Evolutionary conservation across 2,329 filamentous ascomycete genomes (phyloP).

Genomic region (Fusarium palustre): DNA sequence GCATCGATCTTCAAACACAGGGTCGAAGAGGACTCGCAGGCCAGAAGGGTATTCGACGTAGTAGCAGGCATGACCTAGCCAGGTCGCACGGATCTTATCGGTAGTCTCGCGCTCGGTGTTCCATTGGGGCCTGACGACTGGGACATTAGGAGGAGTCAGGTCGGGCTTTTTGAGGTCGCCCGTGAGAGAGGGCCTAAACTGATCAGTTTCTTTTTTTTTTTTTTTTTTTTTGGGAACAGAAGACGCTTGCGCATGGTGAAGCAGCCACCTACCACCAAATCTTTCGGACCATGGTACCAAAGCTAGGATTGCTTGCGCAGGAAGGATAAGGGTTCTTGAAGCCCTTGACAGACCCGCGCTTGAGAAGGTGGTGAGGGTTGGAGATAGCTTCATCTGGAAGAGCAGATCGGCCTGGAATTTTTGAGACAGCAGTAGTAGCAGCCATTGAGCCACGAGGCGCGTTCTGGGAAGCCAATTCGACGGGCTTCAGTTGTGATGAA

Average conservation of each 20-base stretch:
- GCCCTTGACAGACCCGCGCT: slow-evolving; percentile 54
- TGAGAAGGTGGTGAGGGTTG: slow-evolving; percentile 62
- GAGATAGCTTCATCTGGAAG: slow-evolving; percentile 57
- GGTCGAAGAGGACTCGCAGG: slow-evolving; percentile 90
- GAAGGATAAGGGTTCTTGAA: slow-evolving; percentile 67
- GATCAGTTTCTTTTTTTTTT: slow-evolving; percentile 25
- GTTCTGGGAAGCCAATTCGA: slow-evolving; percentile 33
- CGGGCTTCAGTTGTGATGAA: slow-evolving; percentile 27
- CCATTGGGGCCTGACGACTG: slow-evolving; percentile 75
- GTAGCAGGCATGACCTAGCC: slow-evolving; percentile 96
- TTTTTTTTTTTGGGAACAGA: not conserved
- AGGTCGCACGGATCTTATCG: slow-evolving; percentile 80
- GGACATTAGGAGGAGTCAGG: slow-evolving; percentile 73
- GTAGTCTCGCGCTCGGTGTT: slow-evolving; percentile 68
- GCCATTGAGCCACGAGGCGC: slow-evolving; percentile 16
- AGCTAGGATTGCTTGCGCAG: slow-evolving; percentile 44
- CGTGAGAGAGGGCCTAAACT: slow-evolving; percentile 52
- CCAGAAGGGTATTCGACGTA: slow-evolving; percentile 90
- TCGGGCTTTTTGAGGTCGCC: slow-evolving; percentile 64
- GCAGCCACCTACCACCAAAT: slow-evolving; percentile 53
- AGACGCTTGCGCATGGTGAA: not conserved
- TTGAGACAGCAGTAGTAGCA: slow-evolving; percentile 50
- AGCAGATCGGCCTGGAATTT: slow-evolving; percentile 50
- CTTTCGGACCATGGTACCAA: slow-evolving; percentile 46
- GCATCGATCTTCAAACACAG: slow-evolving; percentile 90